Evolutionary conservation across 257 asterid genomes (phyloP).

Genomic region (Coffea eugenioides): DNA sequence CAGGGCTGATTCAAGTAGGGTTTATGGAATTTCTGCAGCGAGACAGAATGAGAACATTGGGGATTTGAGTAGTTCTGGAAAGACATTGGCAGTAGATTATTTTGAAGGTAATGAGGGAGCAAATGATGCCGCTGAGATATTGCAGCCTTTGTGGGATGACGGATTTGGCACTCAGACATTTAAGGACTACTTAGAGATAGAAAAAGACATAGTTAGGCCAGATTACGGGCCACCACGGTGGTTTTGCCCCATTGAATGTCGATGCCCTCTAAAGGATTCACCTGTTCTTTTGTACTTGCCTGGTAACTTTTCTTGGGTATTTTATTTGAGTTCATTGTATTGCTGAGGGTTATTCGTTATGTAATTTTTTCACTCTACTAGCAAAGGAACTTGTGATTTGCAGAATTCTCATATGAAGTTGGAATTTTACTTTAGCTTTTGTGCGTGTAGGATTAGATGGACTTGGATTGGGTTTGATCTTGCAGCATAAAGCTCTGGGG

Average conservation of each 20-base stretch:
- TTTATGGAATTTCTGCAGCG: not conserved
- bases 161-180: constrained; percentile 54
- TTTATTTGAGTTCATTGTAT: not conserved
- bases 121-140: constrained; percentile 15
- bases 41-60: not conserved
- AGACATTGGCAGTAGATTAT: not conserved
- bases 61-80: constrained; percentile 3
- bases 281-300: constrained; percentile 63
- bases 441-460: constrained; percentile 56
- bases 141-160: constrained; percentile 58
- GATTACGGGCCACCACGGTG: constrained; percentile 62
- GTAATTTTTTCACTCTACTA: not conserved
- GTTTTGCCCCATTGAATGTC: constrained; percentile 56
- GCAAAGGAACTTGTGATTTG: not conserved
- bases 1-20: not conserved
- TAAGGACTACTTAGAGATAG: constrained; percentile 43
- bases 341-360: not conserved
- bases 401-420: not conserved
- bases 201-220: constrained; percentile 33
- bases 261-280: constrained; percentile 46
- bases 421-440: not conserved
- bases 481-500: constrained; percentile 66
- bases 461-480: constrained; percentile 56
- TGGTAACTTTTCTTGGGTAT: constrained; percentile 25
- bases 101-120: constrained; percentile 2